These are phyloP conservation scores for Skeletonema tropicum DNA, from an alignment of 108 stramenopile species.

Conservation along the genomic window DNA sequence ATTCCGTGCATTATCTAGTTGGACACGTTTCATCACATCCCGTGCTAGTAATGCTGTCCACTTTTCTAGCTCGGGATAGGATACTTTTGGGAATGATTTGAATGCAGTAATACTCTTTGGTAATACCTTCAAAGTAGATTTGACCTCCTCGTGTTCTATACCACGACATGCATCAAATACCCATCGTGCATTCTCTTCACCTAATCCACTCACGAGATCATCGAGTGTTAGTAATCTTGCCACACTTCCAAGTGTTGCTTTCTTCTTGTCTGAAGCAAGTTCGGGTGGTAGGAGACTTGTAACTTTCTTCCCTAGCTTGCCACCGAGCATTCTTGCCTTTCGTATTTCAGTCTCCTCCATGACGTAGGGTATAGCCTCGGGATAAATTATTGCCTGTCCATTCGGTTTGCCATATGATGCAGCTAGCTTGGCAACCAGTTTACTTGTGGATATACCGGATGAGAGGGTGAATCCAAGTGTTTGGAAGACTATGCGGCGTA, in stretches of 20 bases:
- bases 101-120: slow-evolving; percentile 86
- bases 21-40: slow-evolving; percentile 76
- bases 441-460: slow-evolving; percentile 79
- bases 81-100: slow-evolving; percentile 67
- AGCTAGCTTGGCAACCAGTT: slow-evolving; percentile 82
- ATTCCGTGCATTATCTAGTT: slow-evolving; percentile 67
- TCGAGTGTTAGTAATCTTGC: slow-evolving; percentile 65
- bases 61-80: slow-evolving; percentile 53
- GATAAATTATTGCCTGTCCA: slow-evolving; percentile 83
- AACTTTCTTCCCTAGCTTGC: slow-evolving; percentile 77
- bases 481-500: slow-evolving; percentile 60
- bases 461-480: slow-evolving; percentile 82
- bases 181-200: slow-evolving; percentile 59
- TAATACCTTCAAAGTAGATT: slow-evolving; percentile 65
- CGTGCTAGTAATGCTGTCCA: slow-evolving; percentile 73
- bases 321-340: slow-evolving; percentile 85
- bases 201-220: slow-evolving; percentile 52
- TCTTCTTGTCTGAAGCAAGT: slow-evolving; percentile 10
- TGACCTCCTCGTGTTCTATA: slow-evolving; percentile 70
- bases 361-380: slow-evolving; percentile 54
- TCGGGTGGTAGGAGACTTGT: slow-evolving; percentile 48
- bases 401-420: slow-evolving; percentile 89
- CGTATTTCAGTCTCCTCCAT: slow-evolving; percentile 69
- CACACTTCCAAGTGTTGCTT: slow-evolving; percentile 57
- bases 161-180: slow-evolving; percentile 77